Evolutionary conservation across 768 basidiomycete species (phyloP).

Genomic region (Chalciporus piperatus): DNA sequence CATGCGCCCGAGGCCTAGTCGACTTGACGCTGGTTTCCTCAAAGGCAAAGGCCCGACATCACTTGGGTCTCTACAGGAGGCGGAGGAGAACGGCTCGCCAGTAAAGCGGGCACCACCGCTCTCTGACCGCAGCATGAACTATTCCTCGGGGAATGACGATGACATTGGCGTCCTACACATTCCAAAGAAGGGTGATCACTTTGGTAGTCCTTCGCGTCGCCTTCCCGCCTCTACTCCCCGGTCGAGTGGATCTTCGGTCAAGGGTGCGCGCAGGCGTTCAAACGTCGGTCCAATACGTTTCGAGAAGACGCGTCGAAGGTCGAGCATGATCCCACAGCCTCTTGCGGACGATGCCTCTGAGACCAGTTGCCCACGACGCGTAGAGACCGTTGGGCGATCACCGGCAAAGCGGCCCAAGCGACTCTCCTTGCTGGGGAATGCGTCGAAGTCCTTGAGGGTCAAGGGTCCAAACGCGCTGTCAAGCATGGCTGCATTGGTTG

Average conservation of each 20-base stretch:
- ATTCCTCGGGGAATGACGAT: constrained; percentile 27
- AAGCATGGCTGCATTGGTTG: constrained; percentile 28
- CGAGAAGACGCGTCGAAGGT: constrained; percentile 71
- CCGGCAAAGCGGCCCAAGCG: constrained; percentile 62
- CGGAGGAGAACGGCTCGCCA: constrained; percentile 56
- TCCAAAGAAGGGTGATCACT: constrained; percentile 35
- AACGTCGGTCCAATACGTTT: constrained; percentile 72
- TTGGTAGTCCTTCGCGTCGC: constrained; percentile 49
- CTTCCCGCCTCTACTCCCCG: constrained; percentile 45
- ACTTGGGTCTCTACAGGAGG: constrained; percentile 67
- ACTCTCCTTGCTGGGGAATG: constrained; percentile 47
- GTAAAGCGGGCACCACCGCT: constrained; percentile 39
- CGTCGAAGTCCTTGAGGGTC: constrained; percentile 34
- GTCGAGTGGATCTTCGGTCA: constrained; percentile 32
- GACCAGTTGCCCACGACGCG: constrained; percentile 38
- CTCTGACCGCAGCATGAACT: constrained; percentile 68
- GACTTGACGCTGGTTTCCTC: constrained; percentile 69
- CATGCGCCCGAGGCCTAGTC: constrained; percentile 59
- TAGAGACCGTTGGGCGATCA: constrained; percentile 42
- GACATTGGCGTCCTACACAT: constrained; percentile 24
- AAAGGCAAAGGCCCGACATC: constrained; percentile 46
- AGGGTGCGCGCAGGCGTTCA: constrained; percentile 57
- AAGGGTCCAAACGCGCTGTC: constrained; percentile 33
- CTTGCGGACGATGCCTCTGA: constrained; percentile 36
- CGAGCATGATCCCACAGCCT: constrained; percentile 79